These are phyloP conservation scores for Coemansia sp. DNA, from an alignment of 192 early-diverging fungal species.

Conservation along the genomic window DNA sequence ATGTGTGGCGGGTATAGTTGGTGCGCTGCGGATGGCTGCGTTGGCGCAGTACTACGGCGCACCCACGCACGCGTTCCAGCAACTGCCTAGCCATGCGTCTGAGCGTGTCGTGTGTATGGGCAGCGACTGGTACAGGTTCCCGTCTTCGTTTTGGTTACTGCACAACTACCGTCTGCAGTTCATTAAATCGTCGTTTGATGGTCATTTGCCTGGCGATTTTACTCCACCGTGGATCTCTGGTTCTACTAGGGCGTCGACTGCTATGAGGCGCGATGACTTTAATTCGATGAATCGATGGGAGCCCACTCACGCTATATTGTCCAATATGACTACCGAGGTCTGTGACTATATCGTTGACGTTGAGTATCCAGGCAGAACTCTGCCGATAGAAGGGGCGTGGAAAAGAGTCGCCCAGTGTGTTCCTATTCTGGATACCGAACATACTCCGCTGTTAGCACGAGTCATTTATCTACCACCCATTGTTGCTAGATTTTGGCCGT, in stretches of 20 bases:
- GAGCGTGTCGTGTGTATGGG: slow-evolving; percentile 72
- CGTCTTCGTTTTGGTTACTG: slow-evolving; percentile 89
- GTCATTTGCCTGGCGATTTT: slow-evolving; percentile 85
- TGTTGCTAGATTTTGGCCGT: slow-evolving; percentile 1
- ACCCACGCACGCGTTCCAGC: slow-evolving; percentile 66
- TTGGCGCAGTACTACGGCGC: slow-evolving; percentile 74
- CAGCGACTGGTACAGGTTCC: slow-evolving; percentile 95
- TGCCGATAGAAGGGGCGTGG: neutral
- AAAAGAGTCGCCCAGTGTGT: slow-evolving; percentile 21
- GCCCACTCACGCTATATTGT: slow-evolving; percentile 20
- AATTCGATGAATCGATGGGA: slow-evolving; percentile 45
- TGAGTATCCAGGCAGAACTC: slow-evolving; percentile 13
- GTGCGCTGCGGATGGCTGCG: slow-evolving; percentile 70
- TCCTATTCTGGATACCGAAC: slow-evolving; percentile 27
- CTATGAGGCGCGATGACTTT: slow-evolving; percentile 22
- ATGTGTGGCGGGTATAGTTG: slow-evolving; percentile 55
- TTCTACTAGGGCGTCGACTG: slow-evolving; percentile 26
- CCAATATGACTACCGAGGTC: neutral
- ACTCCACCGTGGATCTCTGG: slow-evolving; percentile 12
- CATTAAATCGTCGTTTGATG: slow-evolving; percentile 64
- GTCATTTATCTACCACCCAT: slow-evolving; percentile 32
- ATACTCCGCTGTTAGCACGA: slow-evolving; percentile 17
- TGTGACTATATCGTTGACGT: slow-evolving; percentile 37
- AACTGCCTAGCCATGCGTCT: slow-evolving; percentile 26
- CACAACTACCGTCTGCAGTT: slow-evolving; percentile 68